phyloP scores from a whole-genome alignment of 805 yeast species.

The Tetrapisispora nanseiensis region DNA sequence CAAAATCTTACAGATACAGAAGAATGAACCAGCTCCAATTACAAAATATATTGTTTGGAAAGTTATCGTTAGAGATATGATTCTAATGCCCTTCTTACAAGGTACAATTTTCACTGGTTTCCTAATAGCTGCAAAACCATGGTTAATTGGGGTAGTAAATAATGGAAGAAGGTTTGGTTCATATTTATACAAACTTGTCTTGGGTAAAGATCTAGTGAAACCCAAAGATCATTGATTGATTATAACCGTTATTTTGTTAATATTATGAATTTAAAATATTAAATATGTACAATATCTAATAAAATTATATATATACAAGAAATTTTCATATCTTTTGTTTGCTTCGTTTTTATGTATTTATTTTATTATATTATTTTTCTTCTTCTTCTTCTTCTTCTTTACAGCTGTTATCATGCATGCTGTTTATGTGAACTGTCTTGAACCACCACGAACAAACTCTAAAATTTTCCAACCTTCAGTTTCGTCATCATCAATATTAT shows the following conservation, averaged over 20 bases:
- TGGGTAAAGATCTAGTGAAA: slow-evolving; percentile 2
- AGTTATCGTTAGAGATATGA: slow-evolving; percentile 42
- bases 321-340: neutral
- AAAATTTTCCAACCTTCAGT: slow-evolving; percentile 97
- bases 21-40: slow-evolving; percentile 16
- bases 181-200: slow-evolving; percentile 8
- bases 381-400: neutral
- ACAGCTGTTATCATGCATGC: neutral
- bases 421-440: slow-evolving; percentile 61
- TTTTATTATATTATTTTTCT: too few relatives aligned
- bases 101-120: slow-evolving; percentile 39
- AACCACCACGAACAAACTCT: slow-evolving; percentile 89
- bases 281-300: neutral
- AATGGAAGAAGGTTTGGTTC: slow-evolving; percentile 23
- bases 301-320: slow-evolving; percentile 3
- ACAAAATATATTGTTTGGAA: slow-evolving; percentile 37
- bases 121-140: slow-evolving; percentile 33
- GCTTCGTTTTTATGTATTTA: neutral
- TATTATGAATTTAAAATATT: neutral
- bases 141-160: slow-evolving; percentile 17
- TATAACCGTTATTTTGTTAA: neutral
- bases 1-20: slow-evolving; percentile 3
- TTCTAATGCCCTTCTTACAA: slow-evolving; percentile 45
- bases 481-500: slow-evolving; percentile 76
- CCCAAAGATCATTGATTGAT: neutral